Evolutionary conservation across 352 stramenopile genomes (phyloP).

Genomic region (Salisapilia sapeloensis): DNA sequence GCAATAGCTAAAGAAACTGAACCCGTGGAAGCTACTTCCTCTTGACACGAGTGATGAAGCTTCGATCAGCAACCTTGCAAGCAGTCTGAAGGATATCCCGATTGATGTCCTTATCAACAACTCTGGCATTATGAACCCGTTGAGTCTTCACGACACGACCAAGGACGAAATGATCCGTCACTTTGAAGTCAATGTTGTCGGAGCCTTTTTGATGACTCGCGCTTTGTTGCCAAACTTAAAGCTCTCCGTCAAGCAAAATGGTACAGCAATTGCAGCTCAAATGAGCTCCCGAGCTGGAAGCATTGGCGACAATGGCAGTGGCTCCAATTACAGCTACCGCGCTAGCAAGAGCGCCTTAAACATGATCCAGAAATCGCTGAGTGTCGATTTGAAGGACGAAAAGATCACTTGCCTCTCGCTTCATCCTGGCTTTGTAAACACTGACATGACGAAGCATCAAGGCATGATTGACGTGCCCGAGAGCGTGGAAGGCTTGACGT

Average conservation of each 20-base stretch:
- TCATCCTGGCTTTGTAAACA: conserved; percentile 8
- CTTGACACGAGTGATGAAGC: conserved; percentile 12
- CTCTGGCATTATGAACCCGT: conserved; percentile 8
- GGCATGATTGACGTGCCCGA: conserved; percentile 7
- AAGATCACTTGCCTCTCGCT: conserved; percentile 24
- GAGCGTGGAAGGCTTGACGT: conserved; percentile 13
- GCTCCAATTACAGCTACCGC: conserved; percentile 20
- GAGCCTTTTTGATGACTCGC: conserved; percentile 15
- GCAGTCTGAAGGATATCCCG: conserved; percentile 2
- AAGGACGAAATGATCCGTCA: conserved; percentile 8
- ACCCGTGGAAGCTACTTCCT: conserved; percentile 9
- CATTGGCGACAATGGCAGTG: conserved; percentile 23
- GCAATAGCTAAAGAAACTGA: conserved; percentile 11
- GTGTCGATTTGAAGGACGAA: conserved; percentile 11
- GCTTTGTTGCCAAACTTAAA: conserved; percentile 35
- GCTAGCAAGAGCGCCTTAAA: conserved; percentile 31
- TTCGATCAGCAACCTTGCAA: background rate
- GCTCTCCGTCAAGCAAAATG: conserved; percentile 13
- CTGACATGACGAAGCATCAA: conserved; percentile 3
- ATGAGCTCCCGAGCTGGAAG: conserved; percentile 40
- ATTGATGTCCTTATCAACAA: conserved; percentile 27
- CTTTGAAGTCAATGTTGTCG: conserved; percentile 18
- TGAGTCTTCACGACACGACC: conserved; percentile 3
- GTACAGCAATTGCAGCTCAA: conserved; percentile 32
- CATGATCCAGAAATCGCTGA: conserved; percentile 13